Conservation (phyloP, 2,329 filamentous ascomycete genomes). For the Hypoxylon sp. region DNA sequence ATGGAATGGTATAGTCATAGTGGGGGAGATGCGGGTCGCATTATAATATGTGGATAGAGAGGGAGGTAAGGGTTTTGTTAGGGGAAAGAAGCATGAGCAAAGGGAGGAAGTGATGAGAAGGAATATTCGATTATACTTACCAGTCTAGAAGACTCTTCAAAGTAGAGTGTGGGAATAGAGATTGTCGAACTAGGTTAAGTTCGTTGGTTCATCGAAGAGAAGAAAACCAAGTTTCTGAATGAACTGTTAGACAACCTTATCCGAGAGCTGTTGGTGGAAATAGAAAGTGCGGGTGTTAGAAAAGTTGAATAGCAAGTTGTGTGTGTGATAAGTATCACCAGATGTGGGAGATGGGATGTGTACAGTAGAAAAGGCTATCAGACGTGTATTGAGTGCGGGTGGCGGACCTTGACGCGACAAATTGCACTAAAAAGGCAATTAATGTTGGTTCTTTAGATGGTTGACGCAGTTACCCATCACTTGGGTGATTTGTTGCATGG, state of each 20-base stretch:
- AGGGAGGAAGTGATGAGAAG: constrained; percentile 1
- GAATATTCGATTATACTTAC: constrained; percentile 24
- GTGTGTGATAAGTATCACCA: neutral
- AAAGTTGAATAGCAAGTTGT: neutral
- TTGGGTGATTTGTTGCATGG: constrained; percentile 7
- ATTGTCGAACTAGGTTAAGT: constrained; percentile 16
- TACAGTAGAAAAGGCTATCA: neutral
- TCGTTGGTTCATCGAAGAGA: constrained; percentile 29
- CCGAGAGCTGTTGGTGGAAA: neutral
- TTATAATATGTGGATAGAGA: constrained; percentile 27
- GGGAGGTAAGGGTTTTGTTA: constrained; percentile 19
- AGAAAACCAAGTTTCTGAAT: neutral
- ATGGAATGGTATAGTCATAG: constrained; percentile 29
- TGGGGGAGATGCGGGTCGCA: constrained; percentile 28
- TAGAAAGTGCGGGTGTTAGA: neutral
- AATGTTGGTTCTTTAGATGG: constrained; percentile 19
- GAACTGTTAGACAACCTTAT: neutral
- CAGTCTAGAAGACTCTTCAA: constrained; percentile 11
- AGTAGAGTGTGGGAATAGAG: constrained; percentile 8
- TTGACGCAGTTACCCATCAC: constrained; percentile 17
- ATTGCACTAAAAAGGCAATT: constrained; percentile 29
- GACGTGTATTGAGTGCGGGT: constrained; percentile 8
- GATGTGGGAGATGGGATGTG: neutral
- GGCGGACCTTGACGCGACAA: constrained; percentile 18
- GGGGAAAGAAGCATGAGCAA: constrained; percentile 9